These are phyloP conservation scores for Tetrapisispora iriomotensis DNA, from an alignment of 805 yeast species.

Conservation along the genomic window DNA sequence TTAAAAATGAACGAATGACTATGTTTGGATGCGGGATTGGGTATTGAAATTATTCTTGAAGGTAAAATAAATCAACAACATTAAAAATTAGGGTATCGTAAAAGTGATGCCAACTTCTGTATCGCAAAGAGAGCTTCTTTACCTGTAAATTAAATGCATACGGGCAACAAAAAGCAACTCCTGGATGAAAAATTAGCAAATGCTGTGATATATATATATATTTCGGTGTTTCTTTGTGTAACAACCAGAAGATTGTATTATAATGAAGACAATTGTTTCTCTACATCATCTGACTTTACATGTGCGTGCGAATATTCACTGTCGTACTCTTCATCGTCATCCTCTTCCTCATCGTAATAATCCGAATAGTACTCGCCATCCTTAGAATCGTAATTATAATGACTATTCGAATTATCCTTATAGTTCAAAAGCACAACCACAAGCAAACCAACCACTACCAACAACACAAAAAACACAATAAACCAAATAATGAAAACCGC, in stretches of 20 bases:
- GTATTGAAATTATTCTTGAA: not conserved
- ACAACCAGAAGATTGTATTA: too few relatives aligned
- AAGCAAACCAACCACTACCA: conserved; percentile 1
- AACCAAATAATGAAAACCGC: conserved; percentile 5
- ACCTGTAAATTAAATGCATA: too few relatives aligned
- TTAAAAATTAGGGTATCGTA: conserved; percentile 3
- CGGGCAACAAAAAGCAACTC: not conserved
- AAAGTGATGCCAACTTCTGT: too few relatives aligned
- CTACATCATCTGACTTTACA: conserved; percentile 1
- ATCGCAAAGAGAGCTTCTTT: too few relatives aligned
- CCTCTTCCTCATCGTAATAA: not conserved
- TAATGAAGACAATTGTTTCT: conserved; percentile 1
- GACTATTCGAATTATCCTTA: not conserved
- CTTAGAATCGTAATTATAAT: not conserved
- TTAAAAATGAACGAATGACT: not conserved
- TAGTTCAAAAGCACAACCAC: conserved; percentile 1
- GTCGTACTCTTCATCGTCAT: not conserved
- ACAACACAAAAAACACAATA: conserved; percentile 2
- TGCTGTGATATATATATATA: not conserved
- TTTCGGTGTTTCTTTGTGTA: not conserved
- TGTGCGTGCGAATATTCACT: not conserved
- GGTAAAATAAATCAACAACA: not conserved
- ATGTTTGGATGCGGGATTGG: not conserved
- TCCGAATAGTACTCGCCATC: not conserved
- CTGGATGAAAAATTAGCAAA: not conserved